Conservation (phyloP, 1,284 basidiomycete genomes). For the Coriolopsis trogii region DNA sequence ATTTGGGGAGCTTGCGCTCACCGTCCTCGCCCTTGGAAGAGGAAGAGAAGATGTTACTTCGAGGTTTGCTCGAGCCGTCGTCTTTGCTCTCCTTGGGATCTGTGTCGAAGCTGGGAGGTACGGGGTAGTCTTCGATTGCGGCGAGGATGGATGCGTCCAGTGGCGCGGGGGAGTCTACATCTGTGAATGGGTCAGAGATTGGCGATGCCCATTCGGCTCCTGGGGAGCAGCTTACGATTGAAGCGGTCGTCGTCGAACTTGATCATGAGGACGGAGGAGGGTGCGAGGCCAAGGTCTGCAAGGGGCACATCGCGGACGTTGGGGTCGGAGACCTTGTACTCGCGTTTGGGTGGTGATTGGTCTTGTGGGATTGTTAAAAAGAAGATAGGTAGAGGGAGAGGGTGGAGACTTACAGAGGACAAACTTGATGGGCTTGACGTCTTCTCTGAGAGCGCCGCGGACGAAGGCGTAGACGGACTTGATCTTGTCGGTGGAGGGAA, state of each 20-base stretch:
- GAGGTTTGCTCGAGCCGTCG: constrained; percentile 28
- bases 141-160: constrained; percentile 59
- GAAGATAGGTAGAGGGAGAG: neutral
- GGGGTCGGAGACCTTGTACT: constrained; percentile 79
- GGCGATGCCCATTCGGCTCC: neutral
- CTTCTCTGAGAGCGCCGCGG: constrained; percentile 68
- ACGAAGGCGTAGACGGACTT: constrained; percentile 84
- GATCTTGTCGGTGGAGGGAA: constrained; percentile 78
- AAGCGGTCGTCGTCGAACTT: constrained; percentile 73
- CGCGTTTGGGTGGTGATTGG: constrained; percentile 79
- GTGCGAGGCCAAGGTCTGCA: constrained; percentile 69
- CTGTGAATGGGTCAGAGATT: constrained; percentile 6
- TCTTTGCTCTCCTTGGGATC: constrained; percentile 9
- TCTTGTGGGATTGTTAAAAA: constrained; percentile 38
- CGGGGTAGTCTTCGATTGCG: constrained; percentile 64
- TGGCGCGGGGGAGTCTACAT: constrained; percentile 56
- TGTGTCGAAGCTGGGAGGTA: constrained; percentile 43
- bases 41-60: constrained; percentile 9
- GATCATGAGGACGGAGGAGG: constrained; percentile 74
- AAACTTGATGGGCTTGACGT: constrained; percentile 76
- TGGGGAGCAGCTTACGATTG: constrained; percentile 55
- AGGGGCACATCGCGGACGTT: constrained; percentile 69
- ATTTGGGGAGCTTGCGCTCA: constrained; percentile 73
- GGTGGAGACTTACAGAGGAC: constrained; percentile 66
- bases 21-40: constrained; percentile 13